Base-by-base conservation (phyloP, 331 rosid genomes). In the Pyracantha coccinea region DNA sequence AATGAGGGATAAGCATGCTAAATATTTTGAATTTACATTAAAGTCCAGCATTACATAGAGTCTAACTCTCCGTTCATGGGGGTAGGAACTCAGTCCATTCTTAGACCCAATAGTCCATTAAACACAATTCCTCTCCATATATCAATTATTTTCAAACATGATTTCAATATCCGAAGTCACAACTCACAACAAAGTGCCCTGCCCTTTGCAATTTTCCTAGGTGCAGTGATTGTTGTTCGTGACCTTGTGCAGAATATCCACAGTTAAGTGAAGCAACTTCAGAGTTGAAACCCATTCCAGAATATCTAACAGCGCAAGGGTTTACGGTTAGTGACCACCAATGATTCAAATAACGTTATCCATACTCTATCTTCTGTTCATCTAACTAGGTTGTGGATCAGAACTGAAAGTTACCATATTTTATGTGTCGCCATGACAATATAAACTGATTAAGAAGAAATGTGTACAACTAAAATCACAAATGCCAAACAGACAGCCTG, bases 241-340 rank as follows among this genome's bases (percentile, higher is more conserved):
- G 96, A 61, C 98, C 98, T 77, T 76, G 88, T 70, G 97, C 98
- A 45, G 96, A 94, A 71, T 88, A 91, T 81, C 98, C 98, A n/a
- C 92, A 70, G 81, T 93, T 91, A 59, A 91, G 97, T 3, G 96
- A 93, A 78, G 98, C 95, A 73, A 93, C 96, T 86, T 93, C 98
- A 72, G 10, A 7, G 41, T 33, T 33, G 10, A 33, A 89, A 93
- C 98, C 98, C 86, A 96, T 91, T 69, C 98, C 98, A 5, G 94
- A 88, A 74, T 93, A 93, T 78, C 90, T 83, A 55, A 80, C 20
- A 20, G 98, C 94, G 80, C 88, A 88, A 59, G 91, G 91, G 78
- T 87, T 25, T 35, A 35, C 11, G 4, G 12, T 35, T 8, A n/a
- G 69, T 35, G 31, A 66, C 13, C 28, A 4, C 31, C 25, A 38